Evolutionary conservation across 2,329 filamentous ascomycete genomes (phyloP).

Genomic region (Ceratocystis destructans): DNA sequence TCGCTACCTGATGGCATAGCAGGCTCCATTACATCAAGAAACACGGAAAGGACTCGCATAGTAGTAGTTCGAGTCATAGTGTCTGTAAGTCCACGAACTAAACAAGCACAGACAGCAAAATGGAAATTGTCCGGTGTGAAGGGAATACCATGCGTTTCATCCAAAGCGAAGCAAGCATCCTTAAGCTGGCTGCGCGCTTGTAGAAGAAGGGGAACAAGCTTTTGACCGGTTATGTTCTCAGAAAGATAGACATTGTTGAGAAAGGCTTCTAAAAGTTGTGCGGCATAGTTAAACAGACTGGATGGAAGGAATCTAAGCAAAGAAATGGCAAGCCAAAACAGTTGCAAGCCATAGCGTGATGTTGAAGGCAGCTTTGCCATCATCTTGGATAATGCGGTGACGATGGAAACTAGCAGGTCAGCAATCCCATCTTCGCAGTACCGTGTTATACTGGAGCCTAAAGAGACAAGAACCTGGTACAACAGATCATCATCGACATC

Average conservation of each 20-base stretch:
- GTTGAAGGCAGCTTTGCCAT: conserved; percentile 53
- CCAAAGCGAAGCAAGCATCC: conserved; percentile 46
- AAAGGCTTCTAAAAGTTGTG: conserved; percentile 50
- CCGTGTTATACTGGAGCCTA: conserved; percentile 50
- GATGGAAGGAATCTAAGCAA: conserved; percentile 50
- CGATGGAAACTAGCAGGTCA: conserved; percentile 56
- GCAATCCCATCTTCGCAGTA: conserved; percentile 51
- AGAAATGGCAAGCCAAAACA: conserved; percentile 58
- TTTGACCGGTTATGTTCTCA: conserved; percentile 44
- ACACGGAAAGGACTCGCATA: conserved; percentile 47
- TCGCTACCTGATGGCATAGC: conserved; percentile 18
- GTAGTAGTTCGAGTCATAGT: conserved; percentile 45
- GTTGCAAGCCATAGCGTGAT: conserved; percentile 53
- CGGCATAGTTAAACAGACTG: conserved; percentile 51
- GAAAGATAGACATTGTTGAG: conserved; percentile 49
- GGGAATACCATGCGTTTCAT: conserved; percentile 52
- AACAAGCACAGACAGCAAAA: conserved; percentile 50
- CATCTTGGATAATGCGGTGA: conserved; percentile 56
- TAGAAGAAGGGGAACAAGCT: conserved; percentile 46
- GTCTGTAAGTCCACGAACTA: conserved; percentile 51
- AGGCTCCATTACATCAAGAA: conserved; percentile 33
- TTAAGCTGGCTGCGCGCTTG: conserved; percentile 48
- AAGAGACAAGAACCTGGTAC: conserved; percentile 55
- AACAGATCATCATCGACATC: conserved; percentile 59
- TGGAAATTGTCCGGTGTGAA: conserved; percentile 53